Base-by-base conservation (phyloP, 2,329 filamentous ascomycete species). In the Alternaria solani region DNA sequence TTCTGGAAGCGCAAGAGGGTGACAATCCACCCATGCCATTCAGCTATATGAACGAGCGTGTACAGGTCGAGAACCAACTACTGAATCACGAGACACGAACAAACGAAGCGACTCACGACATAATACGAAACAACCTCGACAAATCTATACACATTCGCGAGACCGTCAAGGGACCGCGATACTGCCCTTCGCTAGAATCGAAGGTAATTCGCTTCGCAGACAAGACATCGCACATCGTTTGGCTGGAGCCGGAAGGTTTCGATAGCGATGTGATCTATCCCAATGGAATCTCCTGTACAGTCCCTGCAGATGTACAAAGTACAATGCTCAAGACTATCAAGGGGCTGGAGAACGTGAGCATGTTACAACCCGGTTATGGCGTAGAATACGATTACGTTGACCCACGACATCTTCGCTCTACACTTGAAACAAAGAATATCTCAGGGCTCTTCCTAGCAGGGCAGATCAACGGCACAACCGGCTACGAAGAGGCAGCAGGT, bases 351-450 rank as follows among this genome's bases (percentile, higher is more conserved):
- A 88, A 94, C 60, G 93, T 93, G 5, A 88, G 84, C 26, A 97
- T 99, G 94, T 86, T 96, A 7, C 94, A 98, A 73, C 91, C 94
- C 1, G 95, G 94, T 8, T 99, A 99, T 73, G 95, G 95, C 7
- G 95, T 99, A 2, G 95, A 99, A 77, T 99, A 99, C 78, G 95
- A 98, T 81, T 99, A 99, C 77, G 92, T 99, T 18, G 95, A 99
- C 75, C 95, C 95, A 18, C 90, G 95, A 53, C 91, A 91, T 68
- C 84, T 99, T 4, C 90, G 89, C 65, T 88, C 91, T n/a, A 95
- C 94, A 0, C 86, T 99, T 7, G 95, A 99, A 79, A 98, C 95
- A 1, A 99, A 98, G 79, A 86, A 90, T 23, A 97, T 99, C 63
- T 83, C 84, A 7, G 95, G 95, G 1, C 86, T 99, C 12, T 99